phyloP scores from a whole-genome alignment of 371 early-diverging fungal species.

The Mucor indicus region DNA sequence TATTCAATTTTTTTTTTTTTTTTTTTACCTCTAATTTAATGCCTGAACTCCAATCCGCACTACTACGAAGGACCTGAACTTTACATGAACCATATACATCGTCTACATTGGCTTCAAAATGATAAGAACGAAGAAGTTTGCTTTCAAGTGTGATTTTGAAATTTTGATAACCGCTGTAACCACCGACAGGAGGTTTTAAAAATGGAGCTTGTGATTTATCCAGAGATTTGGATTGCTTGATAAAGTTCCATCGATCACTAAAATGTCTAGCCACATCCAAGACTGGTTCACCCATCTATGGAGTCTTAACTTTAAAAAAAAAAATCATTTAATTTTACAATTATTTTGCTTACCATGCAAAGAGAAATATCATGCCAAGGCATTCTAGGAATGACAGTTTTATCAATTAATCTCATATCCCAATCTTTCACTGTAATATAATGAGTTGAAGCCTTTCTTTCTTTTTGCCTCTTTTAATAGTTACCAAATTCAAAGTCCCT shows the following conservation, averaged over 20 bases:
- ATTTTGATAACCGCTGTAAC: slow-evolving; percentile 31
- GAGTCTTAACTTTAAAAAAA: background rate
- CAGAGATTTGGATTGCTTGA: slow-evolving; percentile 56
- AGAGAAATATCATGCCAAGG: slow-evolving; percentile 95
- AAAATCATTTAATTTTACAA: background rate
- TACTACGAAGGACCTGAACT: slow-evolving; percentile 70
- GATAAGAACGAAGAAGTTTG: slow-evolving; percentile 19
- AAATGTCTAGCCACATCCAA: slow-evolving; percentile 89
- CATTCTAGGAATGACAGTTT: slow-evolving; percentile 75
- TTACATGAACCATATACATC: slow-evolving; percentile 49
- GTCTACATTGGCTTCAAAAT: slow-evolving; percentile 26
- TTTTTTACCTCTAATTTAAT: slow-evolving; percentile 46
- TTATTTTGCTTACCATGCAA: slow-evolving; percentile 48
- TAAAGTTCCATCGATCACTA: slow-evolving; percentile 90
- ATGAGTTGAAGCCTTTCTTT: slow-evolving; percentile 42
- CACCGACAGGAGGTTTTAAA: slow-evolving; percentile 45
- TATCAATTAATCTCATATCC: slow-evolving; percentile 61
- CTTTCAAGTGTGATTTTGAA: slow-evolving; percentile 27
- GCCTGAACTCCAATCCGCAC: slow-evolving; percentile 68
- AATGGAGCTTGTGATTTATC: slow-evolving; percentile 37
- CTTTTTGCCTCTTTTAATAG: background rate
- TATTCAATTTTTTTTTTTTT: background rate
- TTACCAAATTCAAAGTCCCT: slow-evolving; percentile 80
- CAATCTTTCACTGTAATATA: slow-evolving; percentile 50
- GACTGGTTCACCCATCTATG: slow-evolving; percentile 66